Evolutionary conservation across 116 monocot genomes (phyloP).

Genomic region (Trichopus zeylanicus): DNA sequence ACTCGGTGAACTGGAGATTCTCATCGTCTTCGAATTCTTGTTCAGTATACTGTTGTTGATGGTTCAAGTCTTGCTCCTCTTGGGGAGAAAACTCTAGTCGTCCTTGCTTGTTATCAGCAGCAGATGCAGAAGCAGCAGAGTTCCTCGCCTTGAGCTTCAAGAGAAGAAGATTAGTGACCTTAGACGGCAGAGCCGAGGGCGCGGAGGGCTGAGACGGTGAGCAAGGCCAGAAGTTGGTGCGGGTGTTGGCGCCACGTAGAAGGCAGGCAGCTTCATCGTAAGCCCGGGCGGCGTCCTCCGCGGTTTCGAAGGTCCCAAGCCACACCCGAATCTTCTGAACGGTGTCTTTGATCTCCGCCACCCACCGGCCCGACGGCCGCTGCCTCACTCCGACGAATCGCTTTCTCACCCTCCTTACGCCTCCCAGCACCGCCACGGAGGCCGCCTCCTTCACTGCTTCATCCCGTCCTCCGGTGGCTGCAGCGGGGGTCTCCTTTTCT

Average conservation of each 20-base stretch:
- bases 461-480: neutral
- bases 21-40: constrained; percentile 3
- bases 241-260: constrained; percentile 11
- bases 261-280: constrained; percentile 14
- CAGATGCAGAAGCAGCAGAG: neutral
- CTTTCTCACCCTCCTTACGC: constrained; percentile 15
- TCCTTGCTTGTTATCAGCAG: neutral
- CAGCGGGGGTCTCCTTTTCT: neutral
- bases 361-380: constrained; percentile 48
- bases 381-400: constrained; percentile 47
- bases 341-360: constrained; percentile 65
- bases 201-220: constrained; percentile 4
- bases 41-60: neutral
- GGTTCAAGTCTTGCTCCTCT: neutral
- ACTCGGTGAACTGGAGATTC: constrained; percentile 19
- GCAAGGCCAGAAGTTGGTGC: constrained; percentile 16
- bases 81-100: too few relatives aligned
- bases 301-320: constrained; percentile 67
- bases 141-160: constrained; percentile 27
- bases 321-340: constrained; percentile 55
- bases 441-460: constrained; percentile 1
- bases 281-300: constrained; percentile 32
- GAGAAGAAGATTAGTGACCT: constrained; percentile 39
- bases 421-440: neutral
- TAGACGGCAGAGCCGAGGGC: constrained; percentile 22